phyloP scores from a whole-genome alignment of 2,329 filamentous ascomycete species.

The Colletotrichum sublineola region DNA sequence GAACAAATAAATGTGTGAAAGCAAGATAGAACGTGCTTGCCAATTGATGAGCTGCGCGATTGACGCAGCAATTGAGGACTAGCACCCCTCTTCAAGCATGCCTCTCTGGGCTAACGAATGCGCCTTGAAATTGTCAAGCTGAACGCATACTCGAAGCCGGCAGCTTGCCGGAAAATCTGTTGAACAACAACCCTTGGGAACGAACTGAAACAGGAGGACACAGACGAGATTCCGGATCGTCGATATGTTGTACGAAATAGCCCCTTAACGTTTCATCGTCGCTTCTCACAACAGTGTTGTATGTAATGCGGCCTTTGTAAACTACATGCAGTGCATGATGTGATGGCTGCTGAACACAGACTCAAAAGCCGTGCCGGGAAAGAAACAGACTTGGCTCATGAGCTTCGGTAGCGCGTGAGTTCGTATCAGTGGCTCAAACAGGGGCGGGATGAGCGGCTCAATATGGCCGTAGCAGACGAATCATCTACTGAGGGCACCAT shows the following conservation, averaged over 20 bases:
- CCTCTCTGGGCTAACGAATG: neutral
- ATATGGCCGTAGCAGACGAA: neutral
- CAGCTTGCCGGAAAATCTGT: too few relatives aligned
- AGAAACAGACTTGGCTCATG: neutral
- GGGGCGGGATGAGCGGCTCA: neutral
- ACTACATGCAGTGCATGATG: neutral
- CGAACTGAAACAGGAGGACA: neutral
- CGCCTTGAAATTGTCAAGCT: neutral
- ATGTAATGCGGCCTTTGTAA: neutral
- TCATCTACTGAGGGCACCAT: neutral
- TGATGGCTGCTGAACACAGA: neutral
- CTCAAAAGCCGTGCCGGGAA: neutral
- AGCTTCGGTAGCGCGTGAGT: neutral
- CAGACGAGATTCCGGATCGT: neutral
- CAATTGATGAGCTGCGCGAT: too few relatives aligned
- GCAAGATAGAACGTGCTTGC: neutral
- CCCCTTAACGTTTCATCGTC: neutral
- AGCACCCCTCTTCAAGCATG: neutral
- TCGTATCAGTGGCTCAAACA: neutral
- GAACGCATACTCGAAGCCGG: too few relatives aligned
- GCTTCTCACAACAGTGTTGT: neutral
- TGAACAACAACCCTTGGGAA: neutral
- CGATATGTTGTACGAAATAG: neutral
- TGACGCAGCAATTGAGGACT: neutral
- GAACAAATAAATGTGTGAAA: constrained; percentile 48